A percentile compares a stretch with the other conserved stretches of the same genome.
phyloP scores from a whole-genome alignment of 2,329 filamentous ascomycete species.

The Colletotrichum tropicicola region DNA sequence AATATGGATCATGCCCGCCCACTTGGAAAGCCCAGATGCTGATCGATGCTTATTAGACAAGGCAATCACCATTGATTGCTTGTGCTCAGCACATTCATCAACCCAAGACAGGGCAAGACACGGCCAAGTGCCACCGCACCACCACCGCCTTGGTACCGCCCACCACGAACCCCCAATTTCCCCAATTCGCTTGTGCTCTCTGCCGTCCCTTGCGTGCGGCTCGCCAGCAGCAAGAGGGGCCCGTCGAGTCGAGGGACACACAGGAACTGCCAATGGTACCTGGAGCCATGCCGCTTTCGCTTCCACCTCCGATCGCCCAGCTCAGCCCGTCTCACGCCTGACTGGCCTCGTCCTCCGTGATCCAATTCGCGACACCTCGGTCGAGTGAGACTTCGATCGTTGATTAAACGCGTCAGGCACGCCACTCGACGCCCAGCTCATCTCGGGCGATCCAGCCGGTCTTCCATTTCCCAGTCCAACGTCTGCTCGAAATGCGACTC shows the following conservation, averaged over 20 bases:
- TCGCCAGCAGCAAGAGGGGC: neutral
- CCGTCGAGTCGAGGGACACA: neutral
- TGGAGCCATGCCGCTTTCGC: conserved; percentile 23
- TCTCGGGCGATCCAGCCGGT: conserved; percentile 13
- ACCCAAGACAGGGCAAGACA: neutral
- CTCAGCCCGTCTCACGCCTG: neutral
- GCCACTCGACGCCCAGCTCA: neutral
- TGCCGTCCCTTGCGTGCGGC: conserved; percentile 19
- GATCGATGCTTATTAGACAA: conserved; percentile 5
- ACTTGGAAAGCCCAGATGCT: neutral
- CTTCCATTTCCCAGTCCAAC: neutral
- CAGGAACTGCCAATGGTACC: neutral
- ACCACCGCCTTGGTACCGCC: neutral
- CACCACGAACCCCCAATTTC: conserved; percentile 1
- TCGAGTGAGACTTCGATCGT: conserved; percentile 6
- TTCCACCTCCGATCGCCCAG: neutral
- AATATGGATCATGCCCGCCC: neutral
- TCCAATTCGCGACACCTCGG: neutral
- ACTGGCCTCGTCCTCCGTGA: neutral
- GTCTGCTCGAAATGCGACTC: neutral
- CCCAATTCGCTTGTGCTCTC: conserved; percentile 8
- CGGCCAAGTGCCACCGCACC: neutral
- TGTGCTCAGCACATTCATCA: neutral
- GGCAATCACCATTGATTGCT: conserved; percentile 2
- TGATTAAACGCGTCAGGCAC: conserved; percentile 1